Conservation (phyloP, 352 stramenopile species). For the Phytophthora hibernalis region DNA sequence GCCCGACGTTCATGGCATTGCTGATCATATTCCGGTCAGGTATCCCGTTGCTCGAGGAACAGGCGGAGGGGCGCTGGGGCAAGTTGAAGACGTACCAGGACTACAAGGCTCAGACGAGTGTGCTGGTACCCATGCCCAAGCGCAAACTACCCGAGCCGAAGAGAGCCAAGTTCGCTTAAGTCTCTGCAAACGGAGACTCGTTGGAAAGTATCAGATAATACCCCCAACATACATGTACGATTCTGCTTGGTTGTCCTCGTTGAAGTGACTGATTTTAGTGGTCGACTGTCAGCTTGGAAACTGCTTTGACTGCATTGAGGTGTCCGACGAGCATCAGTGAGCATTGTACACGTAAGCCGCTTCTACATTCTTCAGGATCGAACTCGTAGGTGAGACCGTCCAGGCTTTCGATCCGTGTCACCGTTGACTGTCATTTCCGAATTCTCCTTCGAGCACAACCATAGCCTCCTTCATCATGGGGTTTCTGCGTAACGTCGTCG, state of each 20-base stretch:
- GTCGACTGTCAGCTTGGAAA: not conserved
- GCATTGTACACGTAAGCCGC: not conserved
- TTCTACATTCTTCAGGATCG: not conserved
- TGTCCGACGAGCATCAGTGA: no score
- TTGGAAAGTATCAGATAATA: not conserved
- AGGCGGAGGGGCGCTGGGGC: slow-evolving; percentile 71
- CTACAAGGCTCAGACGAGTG: slow-evolving; percentile 75
- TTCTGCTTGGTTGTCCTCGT: no score
- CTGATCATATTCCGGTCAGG: slow-evolving; percentile 71
- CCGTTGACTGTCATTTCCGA: slow-evolving; percentile 6
- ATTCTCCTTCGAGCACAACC: not conserved
- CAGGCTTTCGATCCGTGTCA: slow-evolving; percentile 1
- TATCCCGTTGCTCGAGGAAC: slow-evolving; percentile 79
- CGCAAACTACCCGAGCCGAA: slow-evolving; percentile 2
- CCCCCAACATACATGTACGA: slow-evolving; percentile 4
- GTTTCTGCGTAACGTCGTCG: slow-evolving; percentile 52
- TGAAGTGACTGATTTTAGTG: no score
- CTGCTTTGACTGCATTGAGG: not conserved
- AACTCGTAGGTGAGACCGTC: slow-evolving; percentile 4
- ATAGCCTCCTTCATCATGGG: slow-evolving; percentile 30
- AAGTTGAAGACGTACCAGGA: slow-evolving; percentile 61
- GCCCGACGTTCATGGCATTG: slow-evolving; percentile 71
- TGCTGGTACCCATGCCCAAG: slow-evolving; percentile 53
- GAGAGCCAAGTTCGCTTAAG: slow-evolving; percentile 4
- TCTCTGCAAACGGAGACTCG: not conserved